Evolutionary conservation across 148 eudicot genomes (phyloP), one percentile per base, ranked within the genome.

Genomic region (Diospyros lotus): DNA sequence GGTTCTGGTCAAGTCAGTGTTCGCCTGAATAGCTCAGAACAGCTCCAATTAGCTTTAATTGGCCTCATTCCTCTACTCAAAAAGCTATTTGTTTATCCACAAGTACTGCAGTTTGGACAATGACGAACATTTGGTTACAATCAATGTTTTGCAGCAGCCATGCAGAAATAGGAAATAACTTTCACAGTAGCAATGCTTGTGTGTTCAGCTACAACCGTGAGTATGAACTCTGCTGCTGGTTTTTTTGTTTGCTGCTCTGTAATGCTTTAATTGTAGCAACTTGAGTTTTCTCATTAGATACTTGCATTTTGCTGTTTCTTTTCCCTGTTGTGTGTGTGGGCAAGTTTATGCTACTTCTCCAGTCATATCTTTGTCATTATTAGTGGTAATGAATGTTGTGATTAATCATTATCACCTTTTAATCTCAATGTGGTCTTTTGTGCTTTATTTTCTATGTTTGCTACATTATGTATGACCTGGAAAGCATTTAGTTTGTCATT

Each of bases 11-110:
- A 90, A 80, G 79, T 92, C 54, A 87, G 94, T 75, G 59, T 92
- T 64, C 92, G 94, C 39, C 4, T 95, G 81, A 92, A 95, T 80
- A 95, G 97, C 86, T 84, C 97, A 3, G 98, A 95, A 73, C 98
- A 95, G 66, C 85, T 95, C 73, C 97, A 95, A 78, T 76, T 95
- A 64, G 93, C 89, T 60, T 86, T 95, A 66, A 68, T 92, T 43
- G 94, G 80, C 62, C 84, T 95, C 44, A 69, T 95, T 78, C 98
- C 98, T 60, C 75, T 95, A 39, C 68, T 89, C 74, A 84, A 81
- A 76, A 95, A 92, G 86, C 44, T 87, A 62, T 39, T 86, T 18
- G 82, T 84, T 42, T 84, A 86, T 68, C 74, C 81, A 81, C 93
- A 90, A 74, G 86, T 79, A 10, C 64, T 64, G 44, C 82, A 88